Base-by-base conservation (phyloP, 179 eudicot species). In the Sideroxylon spinosum region DNA sequence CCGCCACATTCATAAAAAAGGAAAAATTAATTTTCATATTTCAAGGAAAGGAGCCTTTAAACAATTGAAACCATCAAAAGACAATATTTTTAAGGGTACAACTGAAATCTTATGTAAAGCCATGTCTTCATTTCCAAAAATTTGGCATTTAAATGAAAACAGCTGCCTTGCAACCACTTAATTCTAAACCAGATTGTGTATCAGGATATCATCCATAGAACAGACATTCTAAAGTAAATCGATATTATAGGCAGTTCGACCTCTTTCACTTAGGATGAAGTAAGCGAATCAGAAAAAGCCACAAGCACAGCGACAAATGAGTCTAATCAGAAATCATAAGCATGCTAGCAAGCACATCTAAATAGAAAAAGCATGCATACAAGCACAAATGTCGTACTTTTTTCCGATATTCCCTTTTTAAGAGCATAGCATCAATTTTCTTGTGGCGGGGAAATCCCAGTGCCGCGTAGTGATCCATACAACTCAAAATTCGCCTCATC, bases 391-490 rank as follows among this genome's bases (percentile, higher is more conserved):
- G 55, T 60, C 81, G 19, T 86, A 93, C 99, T 90, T 92, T 95
- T 82, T 87, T 93, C 65, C 87, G 88, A 81, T 95, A 95, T 85
- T 95, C 99, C 86, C 91, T 95, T 88, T 90, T 95, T 84, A 95
- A 85, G 52, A 89, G 46, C 0, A 61, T 70, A 75, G 78, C 84
- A 81, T 95, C 99, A 78, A 95, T 84, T 84, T 84, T 95, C 83
- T 84, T 88, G 67, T 86, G 88, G 66, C 96, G 89, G 17, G 87
- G 87, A 83, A 95, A 84, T 71, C 92, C 99, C 78, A 95, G 84
- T 32, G 97, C 97, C 86, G 88, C 96, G 75, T 95, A 95, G 84
- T 95, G 99, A 84, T 95, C 85, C 81, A 56, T 76, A 75, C 96
- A 81, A 78, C 82, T 80, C 37, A 93, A 81, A 79, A 95, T 95